These are phyloP conservation scores for Saturnispora kantuleensis DNA, from an alignment of 805 yeast species.

Conservation along the genomic window DNA sequence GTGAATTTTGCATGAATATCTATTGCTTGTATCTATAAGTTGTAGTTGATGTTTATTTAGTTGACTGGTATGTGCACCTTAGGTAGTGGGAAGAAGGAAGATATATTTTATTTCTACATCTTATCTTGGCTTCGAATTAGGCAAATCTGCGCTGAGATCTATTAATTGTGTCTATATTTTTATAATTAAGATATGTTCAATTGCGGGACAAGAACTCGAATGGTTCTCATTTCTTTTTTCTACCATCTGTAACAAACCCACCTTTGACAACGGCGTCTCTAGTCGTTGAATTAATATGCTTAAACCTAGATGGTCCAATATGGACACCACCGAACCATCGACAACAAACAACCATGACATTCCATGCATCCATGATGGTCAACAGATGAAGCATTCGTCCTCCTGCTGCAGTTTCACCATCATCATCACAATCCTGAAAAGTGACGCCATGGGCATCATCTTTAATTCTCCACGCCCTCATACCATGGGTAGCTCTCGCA, in stretches of 20 bases:
- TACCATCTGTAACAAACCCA: constrained; percentile 31
- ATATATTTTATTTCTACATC: constrained; percentile 9
- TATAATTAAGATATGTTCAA: too few species aligned
- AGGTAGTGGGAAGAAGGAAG: too few species aligned
- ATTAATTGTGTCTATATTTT: too few species aligned
- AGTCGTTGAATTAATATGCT: constrained; percentile 83
- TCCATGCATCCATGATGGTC: constrained; percentile 66
- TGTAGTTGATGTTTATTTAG: too few species aligned
- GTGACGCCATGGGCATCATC: constrained; percentile 40
- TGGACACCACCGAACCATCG: constrained; percentile 93
- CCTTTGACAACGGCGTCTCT: constrained; percentile 73
- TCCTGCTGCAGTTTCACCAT: constrained; percentile 97
- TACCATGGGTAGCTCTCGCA: constrained; percentile 62
- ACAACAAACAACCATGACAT: constrained; percentile 76
- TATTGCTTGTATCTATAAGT: too few species aligned
- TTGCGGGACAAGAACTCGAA: too few species aligned
- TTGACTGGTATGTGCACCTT: too few species aligned
- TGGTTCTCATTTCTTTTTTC: too few species aligned
- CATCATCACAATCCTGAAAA: constrained; percentile 87
- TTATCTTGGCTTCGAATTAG: constrained; percentile 9
- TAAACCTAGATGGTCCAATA: constrained; percentile 88
- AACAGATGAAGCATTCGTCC: constrained; percentile 71
- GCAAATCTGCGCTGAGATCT: too few species aligned
- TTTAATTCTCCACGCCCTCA: constrained; percentile 78
- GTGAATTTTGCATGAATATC: not conserved